A percentile compares a stretch with the other conserved stretches of the same genome.
Evolutionary conservation across 345 rosid species (phyloP).

Genomic region (Eucalyptus marginata): DNA sequence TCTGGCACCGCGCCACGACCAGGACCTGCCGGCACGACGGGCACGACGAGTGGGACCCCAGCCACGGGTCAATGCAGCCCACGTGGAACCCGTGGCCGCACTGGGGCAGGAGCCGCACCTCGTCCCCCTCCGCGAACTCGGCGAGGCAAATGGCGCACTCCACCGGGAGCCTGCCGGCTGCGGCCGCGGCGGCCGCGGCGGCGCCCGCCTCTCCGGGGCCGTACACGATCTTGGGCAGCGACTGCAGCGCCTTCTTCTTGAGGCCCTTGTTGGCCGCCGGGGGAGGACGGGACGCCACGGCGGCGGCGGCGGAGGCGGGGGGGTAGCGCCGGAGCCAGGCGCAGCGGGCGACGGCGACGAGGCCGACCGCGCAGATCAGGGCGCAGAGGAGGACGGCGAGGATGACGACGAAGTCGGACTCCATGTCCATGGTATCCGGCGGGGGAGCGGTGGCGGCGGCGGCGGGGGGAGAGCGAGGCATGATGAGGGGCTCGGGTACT

Average conservation of each 20-base stretch:
- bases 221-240: conserved; percentile 58
- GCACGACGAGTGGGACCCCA: conserved; percentile 26
- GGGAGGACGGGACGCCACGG: neutral
- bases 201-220: neutral
- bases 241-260: conserved; percentile 52
- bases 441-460: conserved; percentile 21
- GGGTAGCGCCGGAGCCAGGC: conserved; percentile 33
- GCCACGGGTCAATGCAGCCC: conserved; percentile 32
- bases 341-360: conserved; percentile 52
- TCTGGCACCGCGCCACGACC: conserved; percentile 15
- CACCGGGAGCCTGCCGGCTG: neutral
- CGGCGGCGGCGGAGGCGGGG: neutral
- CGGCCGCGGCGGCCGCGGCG: neutral
- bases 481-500: neutral
- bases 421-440: conserved; percentile 12
- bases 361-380: conserved; percentile 56
- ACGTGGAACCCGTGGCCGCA: conserved; percentile 36
- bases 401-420: conserved; percentile 54
- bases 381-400: conserved; percentile 68
- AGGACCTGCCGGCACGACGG: conserved; percentile 33
- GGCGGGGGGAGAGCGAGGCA: neutral
- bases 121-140: conserved; percentile 24
- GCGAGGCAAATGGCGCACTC: conserved; percentile 32
- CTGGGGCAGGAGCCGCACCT: conserved; percentile 20
- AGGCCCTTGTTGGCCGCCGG: conserved; percentile 34